Base-by-base conservation (phyloP, 2,329 filamentous ascomycete genomes). In the Stagonosporopsis tanaceti region DNA sequence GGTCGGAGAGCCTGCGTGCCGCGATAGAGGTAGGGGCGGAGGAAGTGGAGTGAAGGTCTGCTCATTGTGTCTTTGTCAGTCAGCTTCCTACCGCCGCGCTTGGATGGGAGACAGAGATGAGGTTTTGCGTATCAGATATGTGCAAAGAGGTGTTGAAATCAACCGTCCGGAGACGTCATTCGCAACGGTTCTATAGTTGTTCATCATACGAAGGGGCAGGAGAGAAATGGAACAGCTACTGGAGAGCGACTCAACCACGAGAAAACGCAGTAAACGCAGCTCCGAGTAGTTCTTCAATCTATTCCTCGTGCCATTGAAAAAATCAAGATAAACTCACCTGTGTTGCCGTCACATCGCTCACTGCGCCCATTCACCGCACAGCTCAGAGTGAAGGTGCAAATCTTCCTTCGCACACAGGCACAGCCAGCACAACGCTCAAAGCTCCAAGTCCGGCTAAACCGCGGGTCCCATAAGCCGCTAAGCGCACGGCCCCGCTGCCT, bases 161-260 rank as follows among this genome's bases (percentile, higher is more conserved):
- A 86, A 80, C 76, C 78, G 78, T 77, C 77, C 75, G 76, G 71
- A 69, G 80, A 79, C 79, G 81, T 88, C 85, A 86, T 84, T 84
- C 85, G 86, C 86, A 88, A 86, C 86, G 86, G 86, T 89, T 88
- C 86, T 87, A 63, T 65, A 44, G 38, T 64, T 63, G 61, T 70
- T 75, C 73, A 74, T 76, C 70, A 73, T 68, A 41, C 22, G 54
- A 50, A 32, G 27, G 20, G 32, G 30, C 3, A 38, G 46, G 14
- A 25, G 45, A 38, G 44, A 45, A 30, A 42, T 15, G 5, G 40
- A 9, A 39, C 9, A 22, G 9, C 17, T 17, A 39, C 12, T 14
- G 9, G 12, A 38, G 35, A 20, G 20, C 37, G 11, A 5, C 9
- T 12, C 17, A 17, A 37, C 17, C 12, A n/a, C 34, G 34, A 30